These are phyloP conservation scores for Candida nitratophila DNA, from an alignment of 805 yeast genomes.

Conservation along the genomic window DNA sequence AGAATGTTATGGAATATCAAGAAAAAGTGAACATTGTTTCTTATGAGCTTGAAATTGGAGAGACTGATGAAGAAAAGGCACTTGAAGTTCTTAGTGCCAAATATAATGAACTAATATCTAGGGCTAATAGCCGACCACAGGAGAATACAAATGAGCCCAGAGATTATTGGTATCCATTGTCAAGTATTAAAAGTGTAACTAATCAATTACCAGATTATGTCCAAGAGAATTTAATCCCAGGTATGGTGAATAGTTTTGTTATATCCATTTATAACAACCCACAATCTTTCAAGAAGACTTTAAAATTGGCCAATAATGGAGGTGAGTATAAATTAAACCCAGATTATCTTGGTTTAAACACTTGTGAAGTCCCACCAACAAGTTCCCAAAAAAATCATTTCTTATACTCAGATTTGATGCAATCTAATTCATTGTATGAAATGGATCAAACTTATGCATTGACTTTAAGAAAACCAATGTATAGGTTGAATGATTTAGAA, in stretches of 20 bases:
- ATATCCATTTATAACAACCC: background rate
- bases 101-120: too few relatives aligned
- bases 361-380: constrained; percentile 12
- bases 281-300: too few relatives aligned
- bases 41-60: too few relatives aligned
- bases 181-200: background rate
- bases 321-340: constrained; percentile 3
- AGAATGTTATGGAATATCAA: background rate
- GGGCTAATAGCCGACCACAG: too few relatives aligned
- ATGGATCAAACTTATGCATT: constrained; percentile 33
- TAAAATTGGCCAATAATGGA: background rate
- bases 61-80: too few relatives aligned
- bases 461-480: constrained; percentile 36
- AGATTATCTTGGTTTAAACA: constrained; percentile 2
- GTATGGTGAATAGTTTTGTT: background rate
- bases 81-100: too few relatives aligned
- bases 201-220: background rate
- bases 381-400: constrained; percentile 7
- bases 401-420: background rate
- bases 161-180: background rate
- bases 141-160: too few relatives aligned
- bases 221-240: background rate
- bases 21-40: too few relatives aligned
- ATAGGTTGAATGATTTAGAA: constrained; percentile 19
- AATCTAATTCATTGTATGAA: constrained; percentile 31